Evolutionary conservation across 2,329 filamentous ascomycete species (phyloP).

Genomic region (Colletotrichum scovillei): DNA sequence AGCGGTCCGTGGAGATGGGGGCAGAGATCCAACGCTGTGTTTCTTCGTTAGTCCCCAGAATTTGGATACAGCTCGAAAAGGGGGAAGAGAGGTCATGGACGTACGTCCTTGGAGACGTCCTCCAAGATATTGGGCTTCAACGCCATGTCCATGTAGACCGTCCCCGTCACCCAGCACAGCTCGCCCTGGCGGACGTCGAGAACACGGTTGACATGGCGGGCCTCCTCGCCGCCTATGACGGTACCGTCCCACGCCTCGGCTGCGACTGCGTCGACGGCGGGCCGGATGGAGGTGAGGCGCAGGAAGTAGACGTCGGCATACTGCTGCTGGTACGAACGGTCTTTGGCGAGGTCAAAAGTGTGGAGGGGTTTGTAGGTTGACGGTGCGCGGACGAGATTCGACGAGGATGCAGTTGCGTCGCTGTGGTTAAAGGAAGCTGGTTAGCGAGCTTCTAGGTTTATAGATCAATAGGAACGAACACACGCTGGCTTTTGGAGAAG

Average conservation of each 20-base stretch:
- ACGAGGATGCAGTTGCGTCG: constrained; percentile 11
- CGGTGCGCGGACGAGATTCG: constrained; percentile 60
- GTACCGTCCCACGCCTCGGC: constrained; percentile 81
- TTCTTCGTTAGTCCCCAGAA: background rate
- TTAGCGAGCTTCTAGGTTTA: background rate
- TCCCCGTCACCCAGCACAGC: constrained; percentile 94
- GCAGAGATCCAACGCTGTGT: constrained; percentile 87
- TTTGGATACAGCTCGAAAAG: background rate
- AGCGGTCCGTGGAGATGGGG: constrained; percentile 81
- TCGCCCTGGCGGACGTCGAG: constrained; percentile 96
- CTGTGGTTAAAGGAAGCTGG: background rate
- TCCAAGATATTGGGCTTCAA: constrained; percentile 96
- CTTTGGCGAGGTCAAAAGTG: constrained; percentile 78
- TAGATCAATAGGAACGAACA: constrained; percentile 37
- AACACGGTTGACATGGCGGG: constrained; percentile 84
- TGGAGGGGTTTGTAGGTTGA: constrained; percentile 78
- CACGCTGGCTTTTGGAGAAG: constrained; percentile 63
- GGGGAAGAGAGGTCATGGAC: constrained; percentile 40
- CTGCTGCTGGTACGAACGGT: constrained; percentile 88
- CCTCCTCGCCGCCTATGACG: constrained; percentile 80
- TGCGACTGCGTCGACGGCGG: constrained; percentile 81
- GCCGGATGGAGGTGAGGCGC: constrained; percentile 87
- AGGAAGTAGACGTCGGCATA: constrained; percentile 98
- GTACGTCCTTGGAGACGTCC: constrained; percentile 91
- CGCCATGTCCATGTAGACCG: constrained; percentile 97